Evolutionary conservation across 108 stramenopile species (phyloP), one percentile per base, ranked within the genome.

Genomic region (Seminavis robusta): DNA sequence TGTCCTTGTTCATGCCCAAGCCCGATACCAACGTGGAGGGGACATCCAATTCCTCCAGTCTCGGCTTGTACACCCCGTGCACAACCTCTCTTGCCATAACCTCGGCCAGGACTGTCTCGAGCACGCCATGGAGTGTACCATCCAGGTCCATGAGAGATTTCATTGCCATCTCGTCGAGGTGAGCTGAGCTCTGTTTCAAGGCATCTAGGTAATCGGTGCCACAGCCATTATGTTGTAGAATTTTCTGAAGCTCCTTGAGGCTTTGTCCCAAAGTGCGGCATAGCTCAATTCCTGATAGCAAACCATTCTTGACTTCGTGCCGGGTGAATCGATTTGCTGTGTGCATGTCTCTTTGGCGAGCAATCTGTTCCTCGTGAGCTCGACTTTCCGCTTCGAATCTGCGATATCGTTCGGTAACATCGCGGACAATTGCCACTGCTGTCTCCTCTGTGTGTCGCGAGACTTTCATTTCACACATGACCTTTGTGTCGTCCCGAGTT

Each of bases 31-130:
- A 44, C 9, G 55, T 42, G 6, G 47, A 46, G 6, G 73, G 46
- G 9, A 80, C 41, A 47, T 86, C 68, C 10, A 77, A 50, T n/a
- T 61, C 32, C 61, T 74, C 68, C 50, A 63, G 43, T 25, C 49
- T 69, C 10, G 80, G 78, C 8, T 68, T 54, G 56, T 78, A 79
- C 28, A 65, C 47, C 42, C 48, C 73, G 47, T 80, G 69, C 56
- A 79, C 71, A 3, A 86, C 78, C 59, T 86, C 84, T 16, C 78
- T 67, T 15, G 84, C 80, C 84, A 86, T 86, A 43, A 78, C 76
- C 47, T 84, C 84, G 13, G 74, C 71, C 44, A 82, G 37, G 34
- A 86, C 68, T 30, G 65, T 82, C 38, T 86, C 80, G 42, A 86
- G 39, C 21, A 82, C 67, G 41, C 71, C 71, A 16, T 71, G 73